Evolutionary conservation across 2,329 filamentous ascomycete species (phyloP), one percentile per base, ranked within the genome.

Genomic region (Chalaropsis ovoidea): DNA sequence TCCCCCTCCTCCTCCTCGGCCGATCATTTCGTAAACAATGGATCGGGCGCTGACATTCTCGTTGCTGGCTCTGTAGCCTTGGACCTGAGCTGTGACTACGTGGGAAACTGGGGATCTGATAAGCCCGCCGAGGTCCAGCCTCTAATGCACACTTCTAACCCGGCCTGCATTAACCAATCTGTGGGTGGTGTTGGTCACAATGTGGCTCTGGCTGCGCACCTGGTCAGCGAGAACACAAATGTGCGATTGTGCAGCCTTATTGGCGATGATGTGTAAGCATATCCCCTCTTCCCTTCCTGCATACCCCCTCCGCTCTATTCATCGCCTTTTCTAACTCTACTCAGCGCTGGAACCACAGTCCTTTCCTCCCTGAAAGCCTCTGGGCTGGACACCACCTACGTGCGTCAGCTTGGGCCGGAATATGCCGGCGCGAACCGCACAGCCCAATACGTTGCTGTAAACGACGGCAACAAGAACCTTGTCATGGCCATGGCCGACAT

Each of bases 401-500:
- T 96, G 62, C 81, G 82, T 68, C 76, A 79, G 62, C 76, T 88
- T 3, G 75, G 76, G 15, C 76, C 75, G 17, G 74, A 79, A 54
- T 77, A 77, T 67, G 76, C 74, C 24, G 78, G 78, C 2, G 79
- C 81, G 1, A 80, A 80, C 41, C 82, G 88, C 65, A 97, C 93
- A 1, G 90, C 92, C 0, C 91, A 96, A 74, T 97, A 97, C 73
- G 83, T 97, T 2, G 88, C 93, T 17, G 79, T 97, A 69, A 99
- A 97, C 73, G 89, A 95, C 72, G 79, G 79, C 0, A 84, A 87
- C 67, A 95, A 91, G 74, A 88, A 92, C 69, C 82, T 99, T 1
- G 81, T 92, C n/a, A 76, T 96, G 69, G 93, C 91, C 58, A 95
- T 96, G 90, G 92, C 93, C 3, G 94, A 97, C 73, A 96, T 97